phyloP scores from a whole-genome alignment of 1,139 yeast species.

The Taphrina populina region DNA sequence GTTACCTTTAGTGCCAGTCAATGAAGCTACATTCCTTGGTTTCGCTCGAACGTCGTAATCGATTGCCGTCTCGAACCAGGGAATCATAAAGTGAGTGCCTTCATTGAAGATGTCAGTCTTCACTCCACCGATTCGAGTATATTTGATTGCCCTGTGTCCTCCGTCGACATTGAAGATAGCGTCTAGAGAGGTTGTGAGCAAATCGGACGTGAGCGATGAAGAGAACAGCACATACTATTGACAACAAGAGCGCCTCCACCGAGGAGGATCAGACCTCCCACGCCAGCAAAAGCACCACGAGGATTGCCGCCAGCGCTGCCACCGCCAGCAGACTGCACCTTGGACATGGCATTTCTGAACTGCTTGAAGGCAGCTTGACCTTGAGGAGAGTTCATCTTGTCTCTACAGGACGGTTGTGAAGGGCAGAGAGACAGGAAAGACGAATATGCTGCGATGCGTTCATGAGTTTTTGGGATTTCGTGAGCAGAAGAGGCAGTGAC shows the following conservation, averaged over 20 bases:
- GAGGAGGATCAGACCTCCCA: constrained; percentile 23
- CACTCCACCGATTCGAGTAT: constrained; percentile 84
- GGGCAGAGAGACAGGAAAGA: no score
- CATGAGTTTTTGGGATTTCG: no score
- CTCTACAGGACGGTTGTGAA: background rate
- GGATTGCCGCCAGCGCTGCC: constrained; percentile 18
- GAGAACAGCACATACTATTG: constrained; percentile 7
- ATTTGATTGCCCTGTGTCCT: constrained; percentile 96
- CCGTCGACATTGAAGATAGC: constrained; percentile 60
- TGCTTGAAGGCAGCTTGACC: constrained; percentile 33
- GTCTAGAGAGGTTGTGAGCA: no score
- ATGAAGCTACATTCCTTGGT: constrained; percentile 94
- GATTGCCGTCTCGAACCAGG: constrained; percentile 93
- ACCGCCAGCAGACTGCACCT: constrained; percentile 27
- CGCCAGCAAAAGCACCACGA: constrained; percentile 31
- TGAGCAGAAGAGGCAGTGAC: no score
- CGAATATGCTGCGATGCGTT: no score
- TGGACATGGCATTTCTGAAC: constrained; percentile 31
- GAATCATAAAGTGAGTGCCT: constrained; percentile 92
- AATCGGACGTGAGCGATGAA: no score
- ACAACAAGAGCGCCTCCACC: constrained; percentile 32
- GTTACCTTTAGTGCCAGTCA: constrained; percentile 86
- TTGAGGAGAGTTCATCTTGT: constrained; percentile 26
- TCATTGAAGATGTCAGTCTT: constrained; percentile 82
- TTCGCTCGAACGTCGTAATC: constrained; percentile 94